These are phyloP conservation scores for Malus hybrid DNA, from an alignment of 331 rosid species.

Conservation along the genomic window DNA sequence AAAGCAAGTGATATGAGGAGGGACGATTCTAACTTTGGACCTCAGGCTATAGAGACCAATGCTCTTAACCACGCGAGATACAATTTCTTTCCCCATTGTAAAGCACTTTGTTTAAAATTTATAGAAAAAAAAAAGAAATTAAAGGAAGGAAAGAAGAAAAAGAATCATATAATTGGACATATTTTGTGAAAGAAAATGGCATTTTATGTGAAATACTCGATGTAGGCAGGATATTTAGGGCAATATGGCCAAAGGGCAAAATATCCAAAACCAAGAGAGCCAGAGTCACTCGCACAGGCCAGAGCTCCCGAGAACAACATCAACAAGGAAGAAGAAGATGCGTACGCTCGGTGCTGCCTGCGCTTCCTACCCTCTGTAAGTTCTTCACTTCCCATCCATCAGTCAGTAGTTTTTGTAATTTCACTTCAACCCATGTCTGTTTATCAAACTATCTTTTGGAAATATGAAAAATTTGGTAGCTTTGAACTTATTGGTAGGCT, in stretches of 20 bases:
- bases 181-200: neutral
- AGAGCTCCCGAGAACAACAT: neutral
- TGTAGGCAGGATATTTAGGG: neutral
- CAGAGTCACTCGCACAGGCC: neutral
- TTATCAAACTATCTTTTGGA: neutral
- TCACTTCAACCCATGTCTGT: neutral
- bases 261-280: neutral
- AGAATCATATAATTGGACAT: neutral
- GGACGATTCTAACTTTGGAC: no score
- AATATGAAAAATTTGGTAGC: neutral
- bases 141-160: neutral
- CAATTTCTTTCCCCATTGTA: no score
- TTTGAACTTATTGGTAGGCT: neutral
- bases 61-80: no score
- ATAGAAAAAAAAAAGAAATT: neutral
- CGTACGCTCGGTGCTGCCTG: conserved; percentile 8
- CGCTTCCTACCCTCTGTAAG: conserved; percentile 32
- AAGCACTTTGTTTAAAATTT: no score
- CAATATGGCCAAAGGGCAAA: no score
- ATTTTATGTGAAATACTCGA: neutral
- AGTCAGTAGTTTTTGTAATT: neutral
- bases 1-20: no score
- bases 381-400: neutral
- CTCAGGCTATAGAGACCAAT: no score
- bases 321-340: conserved; percentile 12